A percentile compares a stretch with the other conserved stretches of the same genome.
phyloP scores from a whole-genome alignment of 1,139 yeast genomes.

The Pichia sp. region DNA sequence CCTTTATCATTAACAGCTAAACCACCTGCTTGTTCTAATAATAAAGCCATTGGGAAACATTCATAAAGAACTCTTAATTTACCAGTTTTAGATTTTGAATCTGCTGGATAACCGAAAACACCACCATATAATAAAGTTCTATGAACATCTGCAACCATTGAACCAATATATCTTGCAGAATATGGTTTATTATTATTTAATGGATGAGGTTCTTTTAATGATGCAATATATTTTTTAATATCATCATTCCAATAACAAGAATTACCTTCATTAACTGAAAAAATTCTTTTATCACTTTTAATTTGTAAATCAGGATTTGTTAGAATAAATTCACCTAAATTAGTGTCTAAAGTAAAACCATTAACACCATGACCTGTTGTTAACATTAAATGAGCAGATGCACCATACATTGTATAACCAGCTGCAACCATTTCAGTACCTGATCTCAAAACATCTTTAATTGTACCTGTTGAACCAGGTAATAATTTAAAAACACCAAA shows the following conservation, averaged over 20 bases:
- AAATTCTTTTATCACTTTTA: conserved; percentile 64
- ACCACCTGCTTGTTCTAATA: conserved; percentile 96
- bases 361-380: conserved; percentile 91
- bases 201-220: conserved; percentile 70
- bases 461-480: conserved; percentile 73
- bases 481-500: conserved; percentile 81
- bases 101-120: conserved; percentile 89
- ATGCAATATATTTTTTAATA: conserved; percentile 61
- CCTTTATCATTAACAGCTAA: conserved; percentile 86
- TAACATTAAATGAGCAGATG: conserved; percentile 91
- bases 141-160: conserved; percentile 99
- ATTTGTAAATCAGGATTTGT: conserved; percentile 76
- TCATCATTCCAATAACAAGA: conserved; percentile 77
- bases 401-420: conserved; percentile 98
- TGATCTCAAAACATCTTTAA: conserved; percentile 80
- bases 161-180: conserved; percentile 91
- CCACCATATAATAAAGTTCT: conserved; percentile 96
- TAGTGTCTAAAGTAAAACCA: conserved; percentile 90
- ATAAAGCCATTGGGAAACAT: conserved; percentile 97
- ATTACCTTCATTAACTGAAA: conserved; percentile 95
- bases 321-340: conserved; percentile 90
- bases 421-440: conserved; percentile 97
- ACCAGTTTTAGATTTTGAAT: conserved; percentile 81
- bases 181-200: conserved; percentile 68
- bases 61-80: conserved; percentile 89